These are phyloP conservation scores for Schoenoplectus tabernaemontani DNA, from an alignment of 202 grass and related monocot genomes.

Conservation along the genomic window DNA sequence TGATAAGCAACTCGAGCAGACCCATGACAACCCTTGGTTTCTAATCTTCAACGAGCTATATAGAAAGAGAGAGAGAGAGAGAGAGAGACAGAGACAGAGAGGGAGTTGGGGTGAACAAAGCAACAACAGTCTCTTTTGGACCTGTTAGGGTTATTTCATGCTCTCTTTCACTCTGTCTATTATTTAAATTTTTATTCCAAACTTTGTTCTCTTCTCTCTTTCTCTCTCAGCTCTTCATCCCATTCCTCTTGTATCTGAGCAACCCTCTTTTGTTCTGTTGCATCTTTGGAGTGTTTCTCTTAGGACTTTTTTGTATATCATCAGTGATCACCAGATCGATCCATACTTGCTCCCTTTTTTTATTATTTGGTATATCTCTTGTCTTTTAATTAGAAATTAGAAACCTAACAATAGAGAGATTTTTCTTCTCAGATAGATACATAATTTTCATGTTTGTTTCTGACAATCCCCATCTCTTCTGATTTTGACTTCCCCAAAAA, in stretches of 20 bases:
- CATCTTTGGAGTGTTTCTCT: slow-evolving; percentile 19
- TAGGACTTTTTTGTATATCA: slow-evolving; percentile 29
- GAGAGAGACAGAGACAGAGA: slow-evolving; percentile 13
- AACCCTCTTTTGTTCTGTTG: slow-evolving; percentile 59
- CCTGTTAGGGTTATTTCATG: slow-evolving; percentile 29
- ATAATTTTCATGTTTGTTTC: slow-evolving; percentile 34
- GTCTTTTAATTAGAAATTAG: slow-evolving; percentile 41
- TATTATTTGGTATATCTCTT: slow-evolving; percentile 31
- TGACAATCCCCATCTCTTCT: slow-evolving; percentile 24
- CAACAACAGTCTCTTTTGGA: slow-evolving; percentile 28
- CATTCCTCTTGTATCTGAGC: slow-evolving; percentile 40
- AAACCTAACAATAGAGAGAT: slow-evolving; percentile 1
- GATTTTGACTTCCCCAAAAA: slow-evolving; percentile 46
- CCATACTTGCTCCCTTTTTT: not conserved
- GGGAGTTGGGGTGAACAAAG: slow-evolving; percentile 18
- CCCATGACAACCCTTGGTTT: slow-evolving; percentile 34
- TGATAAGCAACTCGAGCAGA: slow-evolving; percentile 25
- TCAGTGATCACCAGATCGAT: slow-evolving; percentile 27
- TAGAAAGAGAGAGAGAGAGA: slow-evolving; percentile 1
- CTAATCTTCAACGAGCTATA: slow-evolving; percentile 11
- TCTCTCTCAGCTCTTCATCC: slow-evolving; percentile 29
- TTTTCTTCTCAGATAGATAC: slow-evolving; percentile 24
- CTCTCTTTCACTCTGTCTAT: slow-evolving; percentile 15
- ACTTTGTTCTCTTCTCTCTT: slow-evolving; percentile 12
- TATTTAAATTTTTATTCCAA: slow-evolving; percentile 5